Evolutionary conservation across 495 filamentous ascomycete species (phyloP).

Genomic region (Trichocladium uniseriatum): DNA sequence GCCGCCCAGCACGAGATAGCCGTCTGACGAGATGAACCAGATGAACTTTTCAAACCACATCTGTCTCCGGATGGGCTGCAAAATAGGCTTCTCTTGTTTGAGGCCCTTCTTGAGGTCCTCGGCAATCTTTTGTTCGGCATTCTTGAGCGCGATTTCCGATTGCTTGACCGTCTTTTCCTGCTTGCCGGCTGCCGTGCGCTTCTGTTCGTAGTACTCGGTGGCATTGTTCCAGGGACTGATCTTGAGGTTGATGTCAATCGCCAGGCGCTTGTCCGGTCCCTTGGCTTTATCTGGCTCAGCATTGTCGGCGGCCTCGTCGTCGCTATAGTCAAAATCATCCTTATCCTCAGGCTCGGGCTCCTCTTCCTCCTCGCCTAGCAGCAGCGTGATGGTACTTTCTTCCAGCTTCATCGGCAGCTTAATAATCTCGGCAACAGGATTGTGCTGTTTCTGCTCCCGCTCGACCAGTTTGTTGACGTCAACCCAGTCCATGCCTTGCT

Average conservation of each 20-base stretch:
- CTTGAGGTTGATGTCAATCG: constrained; percentile 76
- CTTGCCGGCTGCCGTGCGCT: constrained; percentile 71
- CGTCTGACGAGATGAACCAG: constrained; percentile 93
- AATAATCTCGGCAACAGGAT: constrained; percentile 80
- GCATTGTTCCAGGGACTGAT: constrained; percentile 83
- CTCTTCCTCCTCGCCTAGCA: constrained; percentile 60
- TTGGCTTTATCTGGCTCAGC: constrained; percentile 40
- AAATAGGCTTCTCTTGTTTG: constrained; percentile 83
- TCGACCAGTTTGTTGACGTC: constrained; percentile 83
- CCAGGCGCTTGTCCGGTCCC: constrained; percentile 41
- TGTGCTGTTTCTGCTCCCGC: constrained; percentile 67
- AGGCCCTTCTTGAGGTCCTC: constrained; percentile 76
- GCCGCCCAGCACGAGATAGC: constrained; percentile 82
- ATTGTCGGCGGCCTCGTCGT: constrained; percentile 52
- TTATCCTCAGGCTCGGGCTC: constrained; percentile 36
- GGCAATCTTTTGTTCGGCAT: constrained; percentile 75
- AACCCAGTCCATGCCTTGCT: constrained; percentile 94
- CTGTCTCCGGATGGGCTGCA: constrained; percentile 70
- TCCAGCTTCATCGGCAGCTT: constrained; percentile 79
- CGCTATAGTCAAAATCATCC: constrained; percentile 50
- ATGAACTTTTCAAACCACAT: constrained; percentile 96
- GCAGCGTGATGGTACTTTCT: constrained; percentile 77
- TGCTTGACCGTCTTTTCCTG: constrained; percentile 76
- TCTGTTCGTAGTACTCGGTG: constrained; percentile 82
- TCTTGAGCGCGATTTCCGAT: constrained; percentile 77